phyloP scores from a whole-genome alignment of 2,329 filamentous ascomycete species.

The Penicillium corylophilum region DNA sequence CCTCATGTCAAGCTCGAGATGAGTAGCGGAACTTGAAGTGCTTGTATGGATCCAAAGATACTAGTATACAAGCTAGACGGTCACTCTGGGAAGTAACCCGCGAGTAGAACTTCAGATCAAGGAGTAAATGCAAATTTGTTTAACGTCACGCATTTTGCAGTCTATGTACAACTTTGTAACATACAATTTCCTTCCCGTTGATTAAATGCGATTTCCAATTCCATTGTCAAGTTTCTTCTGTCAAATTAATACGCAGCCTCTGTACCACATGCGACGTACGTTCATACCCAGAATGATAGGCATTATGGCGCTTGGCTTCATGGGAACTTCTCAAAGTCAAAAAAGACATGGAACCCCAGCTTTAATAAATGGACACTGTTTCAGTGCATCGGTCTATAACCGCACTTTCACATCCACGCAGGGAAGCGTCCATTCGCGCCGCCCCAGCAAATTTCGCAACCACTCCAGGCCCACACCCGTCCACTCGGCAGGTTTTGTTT shows the following conservation, averaged over 20 bases:
- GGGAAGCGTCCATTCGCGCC: conserved; percentile 84
- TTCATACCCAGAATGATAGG: not conserved
- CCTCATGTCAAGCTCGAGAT: no score
- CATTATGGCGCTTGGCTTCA: not conserved
- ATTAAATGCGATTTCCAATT: not conserved
- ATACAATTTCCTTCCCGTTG: not conserved
- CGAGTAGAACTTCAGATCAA: not conserved
- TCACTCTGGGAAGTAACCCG: not conserved
- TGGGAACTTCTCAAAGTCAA: not conserved
- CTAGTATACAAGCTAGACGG: not conserved
- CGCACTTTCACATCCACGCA: conserved; percentile 86
- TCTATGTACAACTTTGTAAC: not conserved
- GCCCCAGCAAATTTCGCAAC: conserved; percentile 76
- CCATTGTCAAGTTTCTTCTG: not conserved
- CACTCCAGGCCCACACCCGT: conserved; percentile 80
- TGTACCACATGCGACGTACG: not conserved
- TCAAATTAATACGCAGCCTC: not conserved
- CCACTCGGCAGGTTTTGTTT: conserved; percentile 58
- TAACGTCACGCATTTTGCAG: not conserved
- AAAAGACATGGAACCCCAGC: not conserved
- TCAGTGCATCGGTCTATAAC: conserved; percentile 50
- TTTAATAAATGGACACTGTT: not conserved
- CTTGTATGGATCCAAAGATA: no score
- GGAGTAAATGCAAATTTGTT: not conserved
- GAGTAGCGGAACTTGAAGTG: no score